Evolutionary conservation across 163 green algal genomes (phyloP), one percentile per base, ranked within the genome.

Genomic region (Scenedesmus sp.): DNA sequence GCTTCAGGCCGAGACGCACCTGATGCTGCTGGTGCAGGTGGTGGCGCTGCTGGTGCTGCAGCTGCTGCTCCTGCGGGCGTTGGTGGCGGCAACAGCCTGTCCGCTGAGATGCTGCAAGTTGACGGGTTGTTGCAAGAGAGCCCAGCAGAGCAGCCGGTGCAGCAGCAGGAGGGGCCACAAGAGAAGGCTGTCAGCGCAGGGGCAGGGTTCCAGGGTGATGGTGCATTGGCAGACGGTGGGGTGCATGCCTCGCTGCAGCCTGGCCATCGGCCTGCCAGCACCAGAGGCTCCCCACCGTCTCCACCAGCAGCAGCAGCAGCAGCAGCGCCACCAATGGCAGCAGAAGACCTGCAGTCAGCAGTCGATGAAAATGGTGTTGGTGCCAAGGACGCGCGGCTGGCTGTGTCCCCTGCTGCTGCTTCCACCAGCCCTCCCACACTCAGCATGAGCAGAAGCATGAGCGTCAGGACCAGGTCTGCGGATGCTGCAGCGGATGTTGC

Each of bases 371-470:
- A 76, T 76, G 65, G 59, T 9, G 24, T 22, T 42, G 78, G 24
- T 44, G 72, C 35, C 56, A 59, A 61, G 61, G 59, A 18, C 43
- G 37, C n/a, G 84, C 37, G 10, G 85, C 85, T 15, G 37, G 43
- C 42, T 4, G 33, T 33, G 26, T 24, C 81, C 20, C n/a, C 35
- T 30, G 35, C 37, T 53, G 73, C 73, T 49, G 79, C 79, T 6
- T 51, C 85, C 30, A 37, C 43, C 16, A 83, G 85, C 59, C 85
- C 85, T 24, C 68, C 68, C 30, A 83, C 68, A 1, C 68, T 90
- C 12, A 73, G 13, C 16, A 90, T 90, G 85, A 61, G 42, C 68
- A 72, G 85, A 30, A 85, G 26, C 35, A 49, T 81, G 35, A 81
- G 72, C 72, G 15, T 81, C 35, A n/a, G 72, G 35, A 46, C 35